These are phyloP conservation scores for Neopestalotiopsis clavispora DNA, from an alignment of 2,329 filamentous ascomycete genomes.

Conservation along the genomic window DNA sequence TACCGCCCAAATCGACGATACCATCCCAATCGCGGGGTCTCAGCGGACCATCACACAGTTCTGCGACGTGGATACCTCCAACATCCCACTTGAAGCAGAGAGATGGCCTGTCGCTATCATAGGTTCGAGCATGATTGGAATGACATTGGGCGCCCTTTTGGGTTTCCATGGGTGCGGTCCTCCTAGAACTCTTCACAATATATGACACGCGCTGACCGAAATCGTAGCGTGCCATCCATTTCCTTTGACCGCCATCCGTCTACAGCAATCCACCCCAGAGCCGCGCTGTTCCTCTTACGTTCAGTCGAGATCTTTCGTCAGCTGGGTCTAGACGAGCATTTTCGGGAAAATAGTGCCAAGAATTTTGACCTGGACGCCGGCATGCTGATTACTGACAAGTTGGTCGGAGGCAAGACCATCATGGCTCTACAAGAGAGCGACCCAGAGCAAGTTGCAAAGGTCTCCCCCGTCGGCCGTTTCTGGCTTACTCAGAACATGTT, in stretches of 20 bases:
- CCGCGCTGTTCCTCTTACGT: neutral
- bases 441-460: neutral
- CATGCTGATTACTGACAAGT: neutral
- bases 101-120: neutral
- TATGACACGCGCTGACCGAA: neutral
- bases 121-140: neutral
- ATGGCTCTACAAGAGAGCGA: neutral
- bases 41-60: neutral
- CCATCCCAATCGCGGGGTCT: neutral
- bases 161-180: neutral
- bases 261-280: neutral
- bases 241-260: neutral
- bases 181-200: neutral
- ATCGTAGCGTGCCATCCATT: neutral
- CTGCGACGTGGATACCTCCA: neutral
- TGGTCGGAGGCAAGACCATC: neutral
- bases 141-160: constrained; percentile 1
- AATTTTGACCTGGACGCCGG: neutral
- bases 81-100: neutral
- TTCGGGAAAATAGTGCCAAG: neutral
- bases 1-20: neutral
- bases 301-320: neutral
- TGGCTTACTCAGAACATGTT: neutral
- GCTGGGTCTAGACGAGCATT: neutral
- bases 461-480: neutral